phyloP scores from a whole-genome alignment of 345 rosid species.

The Cardamine occulta region DNA sequence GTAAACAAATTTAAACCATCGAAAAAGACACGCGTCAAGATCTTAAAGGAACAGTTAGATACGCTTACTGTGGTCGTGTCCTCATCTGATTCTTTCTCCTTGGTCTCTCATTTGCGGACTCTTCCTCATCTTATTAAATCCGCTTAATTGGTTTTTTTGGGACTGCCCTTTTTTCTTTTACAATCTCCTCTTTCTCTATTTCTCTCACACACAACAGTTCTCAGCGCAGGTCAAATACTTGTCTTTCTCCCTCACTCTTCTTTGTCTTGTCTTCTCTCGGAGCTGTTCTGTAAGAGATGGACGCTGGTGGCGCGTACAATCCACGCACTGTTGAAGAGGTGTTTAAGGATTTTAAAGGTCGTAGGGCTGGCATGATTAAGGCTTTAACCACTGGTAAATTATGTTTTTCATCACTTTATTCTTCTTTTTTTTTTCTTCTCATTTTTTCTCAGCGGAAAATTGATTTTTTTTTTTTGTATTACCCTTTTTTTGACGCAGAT shows the following conservation, averaged over 20 bases:
- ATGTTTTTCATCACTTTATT: not conserved
- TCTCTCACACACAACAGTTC: conserved; percentile 27
- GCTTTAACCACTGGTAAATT: conserved; percentile 67
- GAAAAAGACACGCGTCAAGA: conserved; percentile 30
- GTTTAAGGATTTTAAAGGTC: conserved; percentile 71
- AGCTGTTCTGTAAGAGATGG: conserved; percentile 49
- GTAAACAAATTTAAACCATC: not conserved
- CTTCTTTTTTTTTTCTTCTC: not conserved
- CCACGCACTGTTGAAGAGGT: conserved; percentile 83
- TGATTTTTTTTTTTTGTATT: not conserved
- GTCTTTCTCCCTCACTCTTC: conserved; percentile 35
- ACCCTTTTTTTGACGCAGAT: conserved; percentile 48
- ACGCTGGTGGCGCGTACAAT: conserved; percentile 58
- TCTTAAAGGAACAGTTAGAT: not conserved
- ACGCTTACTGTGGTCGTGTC: conserved; percentile 22
- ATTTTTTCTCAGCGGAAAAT: not conserved
- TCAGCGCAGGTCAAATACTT: conserved; percentile 45
- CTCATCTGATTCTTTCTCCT: conserved; percentile 17
- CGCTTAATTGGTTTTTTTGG: conserved; percentile 47
- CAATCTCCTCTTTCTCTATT: not conserved
- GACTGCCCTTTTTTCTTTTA: conserved; percentile 33
- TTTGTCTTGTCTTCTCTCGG: conserved; percentile 28
- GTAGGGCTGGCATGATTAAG: conserved; percentile 69
- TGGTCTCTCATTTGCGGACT: conserved; percentile 41
- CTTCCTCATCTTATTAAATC: conserved; percentile 49